phyloP scores from a whole-genome alignment of 2,329 filamentous ascomycete genomes.

The Ophiostoma populinum region DNA sequence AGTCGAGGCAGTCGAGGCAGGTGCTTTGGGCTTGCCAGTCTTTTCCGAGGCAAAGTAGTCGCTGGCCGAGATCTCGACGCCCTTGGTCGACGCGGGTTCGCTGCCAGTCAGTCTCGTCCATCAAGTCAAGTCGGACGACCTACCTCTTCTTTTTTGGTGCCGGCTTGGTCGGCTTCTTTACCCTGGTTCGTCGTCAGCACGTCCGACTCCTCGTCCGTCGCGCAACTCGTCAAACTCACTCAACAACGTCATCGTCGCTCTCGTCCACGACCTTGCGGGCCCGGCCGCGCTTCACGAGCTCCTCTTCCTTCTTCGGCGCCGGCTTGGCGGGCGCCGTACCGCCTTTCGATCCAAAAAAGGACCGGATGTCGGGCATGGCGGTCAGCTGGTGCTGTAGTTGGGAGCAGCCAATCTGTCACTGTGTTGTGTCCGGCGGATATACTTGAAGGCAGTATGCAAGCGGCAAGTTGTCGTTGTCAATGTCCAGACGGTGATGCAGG shows the following conservation, averaged over 20 bases:
- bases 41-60: conserved; percentile 38
- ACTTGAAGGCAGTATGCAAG: not conserved
- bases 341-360: conserved; percentile 54
- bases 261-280: conserved; percentile 16
- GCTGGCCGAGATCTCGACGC: conserved; percentile 35
- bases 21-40: conserved; percentile 21
- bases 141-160: conserved; percentile 39
- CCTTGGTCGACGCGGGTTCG: conserved; percentile 26
- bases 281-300: conserved; percentile 12
- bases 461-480: no score
- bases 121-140: conserved; percentile 12
- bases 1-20: conserved; percentile 25
- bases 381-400: not conserved
- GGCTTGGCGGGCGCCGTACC: conserved; percentile 20
- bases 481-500: no score
- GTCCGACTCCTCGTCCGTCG: conserved; percentile 11
- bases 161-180: conserved; percentile 38
- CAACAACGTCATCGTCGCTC: conserved; percentile 13
- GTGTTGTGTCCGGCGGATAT: not conserved
- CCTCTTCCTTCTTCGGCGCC: conserved; percentile 21
- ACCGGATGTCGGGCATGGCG: conserved; percentile 54
- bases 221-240: no score
- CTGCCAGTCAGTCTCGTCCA: conserved; percentile 6
- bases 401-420: no score
- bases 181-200: conserved; percentile 16